Evolutionary conservation across 139 green algal genomes (phyloP), one percentile per base, ranked within the genome.

Genomic region (Deuterostichococcus epilithicus): DNA sequence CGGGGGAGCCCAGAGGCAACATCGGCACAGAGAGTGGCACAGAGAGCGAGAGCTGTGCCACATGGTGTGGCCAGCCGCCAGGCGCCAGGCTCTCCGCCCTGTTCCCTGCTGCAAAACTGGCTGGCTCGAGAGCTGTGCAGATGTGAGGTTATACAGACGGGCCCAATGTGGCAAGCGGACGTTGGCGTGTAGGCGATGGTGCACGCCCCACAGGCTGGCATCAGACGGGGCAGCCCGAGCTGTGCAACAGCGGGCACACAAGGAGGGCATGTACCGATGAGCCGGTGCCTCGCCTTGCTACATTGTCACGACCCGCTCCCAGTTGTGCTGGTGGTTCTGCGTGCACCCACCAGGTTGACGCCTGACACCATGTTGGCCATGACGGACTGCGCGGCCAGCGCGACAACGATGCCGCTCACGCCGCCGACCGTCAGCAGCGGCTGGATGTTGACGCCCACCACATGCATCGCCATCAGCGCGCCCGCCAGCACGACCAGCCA

Each of bases 361-460:
- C 82, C 82, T 33, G 78, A 77, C 35, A 86, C 84, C 78, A 84
- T 80, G 66, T 86, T 86, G 70, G 75, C 67, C 63, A 86, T 70
- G 45, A 86, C 82, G 42, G 70, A 80, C 72, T 86, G 82, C 4
- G 82, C 75, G 0, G 76, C 78, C 70, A 86, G 72, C 68, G 78
- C 82, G 1, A 86, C 78, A 0, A 86, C 60, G 45, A 84, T 63
- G 45, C 78, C 75, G 44, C 47, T 73, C 34, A 86, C 78, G 13
- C 82, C 78, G 63, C 78, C 78, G 37, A 86, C 76, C 8, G 82
- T 84, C 70, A 86, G 76, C 45, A 86, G 70, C 23, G 82, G 82
- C 60, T 80, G 73, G 34, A 86, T 76, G 67, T 86, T 83, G 74
- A 86, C 75, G 60, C 82, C 82, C 39, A 83, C 52, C 70, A 86